Percentiles rank a stretch among this genome's conserved stretches.
Conservation (phyloP, 805 yeast genomes). For the Zygoascus ofunaensis region DNA sequence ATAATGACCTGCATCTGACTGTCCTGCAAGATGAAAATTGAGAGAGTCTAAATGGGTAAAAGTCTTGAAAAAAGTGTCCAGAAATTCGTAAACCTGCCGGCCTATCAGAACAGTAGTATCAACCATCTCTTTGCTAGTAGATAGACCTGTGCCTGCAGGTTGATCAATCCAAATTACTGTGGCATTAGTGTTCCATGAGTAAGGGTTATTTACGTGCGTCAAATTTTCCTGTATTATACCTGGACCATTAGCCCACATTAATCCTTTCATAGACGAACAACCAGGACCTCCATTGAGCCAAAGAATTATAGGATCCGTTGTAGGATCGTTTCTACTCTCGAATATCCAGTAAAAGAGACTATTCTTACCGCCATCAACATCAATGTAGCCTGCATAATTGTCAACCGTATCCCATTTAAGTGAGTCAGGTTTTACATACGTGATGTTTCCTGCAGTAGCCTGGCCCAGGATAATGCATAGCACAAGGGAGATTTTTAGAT, state of each 20-base stretch:
- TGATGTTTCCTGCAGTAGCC: no score
- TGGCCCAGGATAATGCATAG: no score
- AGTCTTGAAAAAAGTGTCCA: constrained; percentile 71
- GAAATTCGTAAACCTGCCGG: constrained; percentile 74
- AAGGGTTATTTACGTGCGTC: constrained; percentile 68
- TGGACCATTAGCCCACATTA: constrained; percentile 89
- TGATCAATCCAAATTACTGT: constrained; percentile 86
- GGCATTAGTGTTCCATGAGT: constrained; percentile 89
- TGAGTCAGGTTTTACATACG: constrained; percentile 2
- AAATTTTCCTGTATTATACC: constrained; percentile 56
- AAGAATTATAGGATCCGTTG: constrained; percentile 73
- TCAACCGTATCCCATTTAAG: constrained; percentile 34
- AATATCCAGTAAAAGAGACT: constrained; percentile 80
- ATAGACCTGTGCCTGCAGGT: constrained; percentile 89
- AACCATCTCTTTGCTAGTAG: constrained; percentile 61
- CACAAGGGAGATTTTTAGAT: no score
- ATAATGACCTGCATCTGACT: constrained; percentile 89
- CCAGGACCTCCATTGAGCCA: constrained; percentile 98
- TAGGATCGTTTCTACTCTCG: constrained; percentile 84
- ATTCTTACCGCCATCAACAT: constrained; percentile 43
- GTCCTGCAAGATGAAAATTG: constrained; percentile 83
- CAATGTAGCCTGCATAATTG: constrained; percentile 76
- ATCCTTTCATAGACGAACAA: constrained; percentile 83
- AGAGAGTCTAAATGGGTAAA: constrained; percentile 59
- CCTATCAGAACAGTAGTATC: constrained; percentile 72